Conservation (phyloP, 2,329 filamentous ascomycete genomes). For the Cryphonectria japonica region DNA sequence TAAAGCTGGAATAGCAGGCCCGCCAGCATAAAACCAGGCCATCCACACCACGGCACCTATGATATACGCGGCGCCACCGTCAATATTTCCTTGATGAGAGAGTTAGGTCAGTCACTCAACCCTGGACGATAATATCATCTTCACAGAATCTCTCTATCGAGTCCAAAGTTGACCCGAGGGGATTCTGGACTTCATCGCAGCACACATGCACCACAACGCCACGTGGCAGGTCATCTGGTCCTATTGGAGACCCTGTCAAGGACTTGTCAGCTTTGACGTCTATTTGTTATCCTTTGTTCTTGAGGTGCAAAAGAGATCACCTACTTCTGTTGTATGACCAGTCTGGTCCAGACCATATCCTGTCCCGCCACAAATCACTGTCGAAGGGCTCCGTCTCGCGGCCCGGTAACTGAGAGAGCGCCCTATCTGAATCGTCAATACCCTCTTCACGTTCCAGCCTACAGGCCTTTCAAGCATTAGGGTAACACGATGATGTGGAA, state of each 20-base stretch:
- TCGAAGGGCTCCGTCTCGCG: conserved; percentile 3
- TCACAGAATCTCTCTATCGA: conserved; percentile 3
- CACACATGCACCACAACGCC: conserved; percentile 1
- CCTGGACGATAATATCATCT: not conserved
- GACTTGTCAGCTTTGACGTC: not conserved
- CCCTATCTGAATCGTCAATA: not conserved
- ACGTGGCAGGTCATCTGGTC: not conserved
- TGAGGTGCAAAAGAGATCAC: not conserved
- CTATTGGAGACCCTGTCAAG: not conserved
- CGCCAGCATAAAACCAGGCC: not conserved
- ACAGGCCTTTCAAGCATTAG: not conserved
- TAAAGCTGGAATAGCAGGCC: not conserved
- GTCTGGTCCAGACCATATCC: conserved; percentile 1
- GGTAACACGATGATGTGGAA: too few species aligned
- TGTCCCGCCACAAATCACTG: not conserved
- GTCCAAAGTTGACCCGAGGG: not conserved
- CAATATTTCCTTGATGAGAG: too few species aligned
- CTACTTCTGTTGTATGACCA: conserved; percentile 10
- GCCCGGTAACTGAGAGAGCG: not conserved
- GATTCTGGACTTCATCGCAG: not conserved
- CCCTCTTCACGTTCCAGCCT: not conserved
- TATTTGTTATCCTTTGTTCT: not conserved
- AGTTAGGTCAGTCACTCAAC: not conserved
- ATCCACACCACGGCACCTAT: not conserved
- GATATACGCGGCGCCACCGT: not conserved